Base-by-base conservation (phyloP, 148 eudicot species). In the Pouteria glomerata region DNA sequence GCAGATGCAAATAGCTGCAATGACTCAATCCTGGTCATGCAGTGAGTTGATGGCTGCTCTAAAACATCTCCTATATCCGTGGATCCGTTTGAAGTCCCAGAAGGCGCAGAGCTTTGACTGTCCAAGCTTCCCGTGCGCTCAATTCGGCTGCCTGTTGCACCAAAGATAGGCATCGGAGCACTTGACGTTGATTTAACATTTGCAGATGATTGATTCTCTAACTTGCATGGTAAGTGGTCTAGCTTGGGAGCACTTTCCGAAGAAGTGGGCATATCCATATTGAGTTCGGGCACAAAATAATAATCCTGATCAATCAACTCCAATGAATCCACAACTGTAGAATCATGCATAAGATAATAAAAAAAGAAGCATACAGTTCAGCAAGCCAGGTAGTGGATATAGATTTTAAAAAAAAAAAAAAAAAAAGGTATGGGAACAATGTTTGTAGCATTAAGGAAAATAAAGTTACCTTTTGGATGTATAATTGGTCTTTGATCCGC, bases 271-370 rank as follows among this genome's bases (percentile, higher is more conserved):
- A 65, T 63, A 64, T 89, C 97, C 76, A 76, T 58, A 56, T 79
- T 75, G 47, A 92, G 85, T 47, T 87, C 93, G 77, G 97, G 80
- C 30, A 92, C 97, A 59, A 86, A 78, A 71, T 87, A 90, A 84
- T 92, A 92, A 58, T 91, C 97, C 77, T 82, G 93, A 75, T 85
- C 95, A 78, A 81, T 77, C 70, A 84, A 83, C 81, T 87, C 97
- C 67, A 81, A 69, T 48, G 89, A 82, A 53, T 87, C 92, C 58
- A 70, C 70, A 52, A 81, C 97, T 92, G 86, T 61, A 73, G 69
- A 74, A 72, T 45, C 73, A 70, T 34, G 33, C 30, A 66, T 39
- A 24, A 27, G 57, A 44, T 30, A 18, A 51, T 58, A n/a, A n/a
- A n/a, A n/a, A n/a, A 74, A 48, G 3, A 18, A 13, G 63, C 12